Evolutionary conservation across 768 basidiomycete species (phyloP), one percentile per base, ranked within the genome.

Genomic region (Phylloporus sp.): DNA sequence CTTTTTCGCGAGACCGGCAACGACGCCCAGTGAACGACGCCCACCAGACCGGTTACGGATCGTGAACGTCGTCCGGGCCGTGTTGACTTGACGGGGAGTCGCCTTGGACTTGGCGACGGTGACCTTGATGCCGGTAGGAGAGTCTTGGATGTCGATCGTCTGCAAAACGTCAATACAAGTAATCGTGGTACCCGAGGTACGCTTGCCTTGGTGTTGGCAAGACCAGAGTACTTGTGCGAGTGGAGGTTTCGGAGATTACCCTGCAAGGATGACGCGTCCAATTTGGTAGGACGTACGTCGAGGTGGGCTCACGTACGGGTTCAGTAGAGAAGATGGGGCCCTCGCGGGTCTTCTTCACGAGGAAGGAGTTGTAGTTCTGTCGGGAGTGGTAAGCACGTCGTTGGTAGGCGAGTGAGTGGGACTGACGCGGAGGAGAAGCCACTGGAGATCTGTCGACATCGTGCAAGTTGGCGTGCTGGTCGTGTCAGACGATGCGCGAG

Each of bases 391-490:
- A n/a, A 32, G n/a, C 0, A 14, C 9, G 20, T 3, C 3, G 49
- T n/a, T 6, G 32, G 21, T 6, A 31, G 14, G 11, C 7, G 20
- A 39, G n/a, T 20, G 4, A 2, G 31, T 27, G 9, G 42, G 36
- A 81, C 85, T 64, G 63, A 90, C 88, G 64, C 88, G 88, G 67
- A 90, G 71, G 52, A 95, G 84, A 67, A 92, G 84, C 92, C 92
- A 95, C 74, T 93, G 80, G 69, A 95, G 88, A 69, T 94, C 90
- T 75, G 73, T 65, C 62, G 89, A 90, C 89, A 91, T 91, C 65
- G 71, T 80, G 72, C 49, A 46, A 27, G 35, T 39, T 27, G 36
- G 6, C n/a, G 54, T 49, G 53, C 37, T 51, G 42, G 49, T 49
- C 48, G 53, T 43, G 32, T 49, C 21, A 21, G 44, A 51, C 48